These are phyloP conservation scores for Baorangia bicolor DNA, from an alignment of 768 basidiomycete genomes.

Conservation along the genomic window DNA sequence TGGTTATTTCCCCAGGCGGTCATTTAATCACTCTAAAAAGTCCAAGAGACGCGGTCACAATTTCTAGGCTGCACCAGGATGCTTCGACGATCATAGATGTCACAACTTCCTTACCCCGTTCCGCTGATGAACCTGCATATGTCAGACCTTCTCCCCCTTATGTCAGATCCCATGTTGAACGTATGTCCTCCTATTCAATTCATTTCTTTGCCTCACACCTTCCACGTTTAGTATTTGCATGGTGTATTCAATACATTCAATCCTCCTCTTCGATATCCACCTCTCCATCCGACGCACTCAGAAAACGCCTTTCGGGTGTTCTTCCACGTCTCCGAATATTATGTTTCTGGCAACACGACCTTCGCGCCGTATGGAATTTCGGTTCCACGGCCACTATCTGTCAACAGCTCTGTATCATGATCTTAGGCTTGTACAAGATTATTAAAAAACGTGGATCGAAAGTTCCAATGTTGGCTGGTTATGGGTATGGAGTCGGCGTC, in stretches of 20 bases:
- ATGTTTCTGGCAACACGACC: constrained; percentile 95
- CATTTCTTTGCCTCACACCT: constrained; percentile 4
- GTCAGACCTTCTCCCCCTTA: constrained; percentile 89
- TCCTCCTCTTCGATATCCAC: constrained; percentile 34
- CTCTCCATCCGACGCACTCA: constrained; percentile 38
- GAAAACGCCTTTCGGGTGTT: constrained; percentile 24
- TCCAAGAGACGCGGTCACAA: constrained; percentile 92
- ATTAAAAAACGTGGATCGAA: constrained; percentile 72
- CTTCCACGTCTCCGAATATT: constrained; percentile 66
- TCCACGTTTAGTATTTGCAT: constrained; percentile 69
- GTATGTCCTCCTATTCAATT: constrained; percentile 41
- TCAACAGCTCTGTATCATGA: constrained; percentile 86
- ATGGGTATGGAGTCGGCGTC: constrained; percentile 79
- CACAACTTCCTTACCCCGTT: constrained; percentile 91
- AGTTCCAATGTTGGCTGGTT: constrained; percentile 73
- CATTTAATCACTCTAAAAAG: constrained; percentile 39
- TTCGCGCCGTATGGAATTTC: constrained; percentile 83
- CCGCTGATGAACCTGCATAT: constrained; percentile 87
- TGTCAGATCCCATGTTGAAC: constrained; percentile 81
- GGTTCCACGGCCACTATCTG: constrained; percentile 61
- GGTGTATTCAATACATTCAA: constrained; percentile 81
- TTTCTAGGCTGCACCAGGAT: constrained; percentile 83
- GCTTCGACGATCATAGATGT: constrained; percentile 83
- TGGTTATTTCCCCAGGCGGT: background rate
- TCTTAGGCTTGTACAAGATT: constrained; percentile 77